Evolutionary conservation across 2,329 filamentous ascomycete genomes (phyloP).

Genomic region (Aureobasidium uvarum): DNA sequence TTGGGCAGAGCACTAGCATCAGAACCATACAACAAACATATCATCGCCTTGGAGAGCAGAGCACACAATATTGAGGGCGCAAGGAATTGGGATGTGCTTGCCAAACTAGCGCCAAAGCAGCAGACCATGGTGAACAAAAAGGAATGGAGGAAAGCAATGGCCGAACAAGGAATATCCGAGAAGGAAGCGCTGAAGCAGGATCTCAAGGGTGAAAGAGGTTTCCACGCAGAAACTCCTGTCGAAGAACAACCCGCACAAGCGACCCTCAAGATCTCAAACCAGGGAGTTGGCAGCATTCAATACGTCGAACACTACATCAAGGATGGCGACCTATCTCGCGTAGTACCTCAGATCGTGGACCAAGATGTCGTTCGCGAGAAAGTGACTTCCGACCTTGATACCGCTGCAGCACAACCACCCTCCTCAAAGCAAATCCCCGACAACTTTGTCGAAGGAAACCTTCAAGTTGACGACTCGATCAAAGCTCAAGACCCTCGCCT

Average conservation of each 20-base stretch:
- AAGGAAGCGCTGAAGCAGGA: constrained; percentile 1
- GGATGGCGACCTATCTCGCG: constrained; percentile 67
- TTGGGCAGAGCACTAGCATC: constrained; percentile 84
- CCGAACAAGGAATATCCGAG: background rate
- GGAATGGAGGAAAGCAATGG: constrained; percentile 53
- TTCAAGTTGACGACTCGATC: constrained; percentile 2
- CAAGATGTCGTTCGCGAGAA: constrained; percentile 21
- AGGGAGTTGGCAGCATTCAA: constrained; percentile 68
- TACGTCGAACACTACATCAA: constrained; percentile 74
- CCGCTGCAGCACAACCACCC: constrained; percentile 29
- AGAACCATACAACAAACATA: constrained; percentile 77
- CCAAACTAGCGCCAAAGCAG: constrained; percentile 70
- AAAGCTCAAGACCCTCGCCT: constrained; percentile 49
- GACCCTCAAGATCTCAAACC: constrained; percentile 55
- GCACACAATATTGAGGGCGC: constrained; percentile 85
- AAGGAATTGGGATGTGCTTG: constrained; percentile 77
- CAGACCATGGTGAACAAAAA: constrained; percentile 82
- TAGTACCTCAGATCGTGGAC: constrained; percentile 61
- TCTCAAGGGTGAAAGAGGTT: constrained; percentile 27
- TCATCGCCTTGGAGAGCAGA: constrained; percentile 87
- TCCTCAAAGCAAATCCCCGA: background rate
- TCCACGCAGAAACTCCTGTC: constrained; percentile 14
- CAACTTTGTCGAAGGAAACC: constrained; percentile 24
- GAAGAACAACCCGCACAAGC: constrained; percentile 41
- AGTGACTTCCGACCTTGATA: constrained; percentile 17